Conservation (phyloP, 176 grass and related monocot species). For the Rhipidocladum racemiflorum region DNA sequence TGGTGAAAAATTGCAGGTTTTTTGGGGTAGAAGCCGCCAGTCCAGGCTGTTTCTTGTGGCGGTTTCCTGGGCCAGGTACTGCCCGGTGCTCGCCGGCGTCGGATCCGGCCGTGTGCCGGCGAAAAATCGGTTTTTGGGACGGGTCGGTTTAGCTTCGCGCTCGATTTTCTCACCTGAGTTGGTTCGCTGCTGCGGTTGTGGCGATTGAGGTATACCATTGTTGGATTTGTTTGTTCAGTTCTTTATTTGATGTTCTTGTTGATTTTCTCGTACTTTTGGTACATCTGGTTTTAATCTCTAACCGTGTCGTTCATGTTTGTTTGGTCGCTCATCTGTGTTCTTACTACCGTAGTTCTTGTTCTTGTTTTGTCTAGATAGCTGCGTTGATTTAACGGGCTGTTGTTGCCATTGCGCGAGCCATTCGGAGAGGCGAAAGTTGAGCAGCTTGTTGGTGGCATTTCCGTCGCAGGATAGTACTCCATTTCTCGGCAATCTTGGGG, state of each 20-base stretch:
- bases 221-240: constrained; percentile 7
- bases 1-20: background rate
- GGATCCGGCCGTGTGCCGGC: constrained; percentile 30
- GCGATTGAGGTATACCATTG: constrained; percentile 22
- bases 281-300: background rate
- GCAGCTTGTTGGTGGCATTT: background rate
- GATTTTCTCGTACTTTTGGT: background rate
- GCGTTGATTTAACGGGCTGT: constrained; percentile 10
- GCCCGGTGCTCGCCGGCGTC: constrained; percentile 3
- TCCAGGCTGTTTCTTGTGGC: background rate
- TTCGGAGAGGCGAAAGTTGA: background rate
- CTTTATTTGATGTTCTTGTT: background rate
- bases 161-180: constrained; percentile 8
- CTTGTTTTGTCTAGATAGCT: constrained; percentile 30
- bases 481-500: background rate
- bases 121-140: background rate
- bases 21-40: background rate
- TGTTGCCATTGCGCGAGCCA: background rate
- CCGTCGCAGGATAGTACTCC: background rate
- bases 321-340: background rate
- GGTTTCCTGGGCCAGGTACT: background rate
- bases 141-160: background rate
- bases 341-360: constrained; percentile 5
- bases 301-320: background rate
- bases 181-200: background rate